Base-by-base conservation (phyloP, 441 rosid species). In the Eruca vesicaria region DNA sequence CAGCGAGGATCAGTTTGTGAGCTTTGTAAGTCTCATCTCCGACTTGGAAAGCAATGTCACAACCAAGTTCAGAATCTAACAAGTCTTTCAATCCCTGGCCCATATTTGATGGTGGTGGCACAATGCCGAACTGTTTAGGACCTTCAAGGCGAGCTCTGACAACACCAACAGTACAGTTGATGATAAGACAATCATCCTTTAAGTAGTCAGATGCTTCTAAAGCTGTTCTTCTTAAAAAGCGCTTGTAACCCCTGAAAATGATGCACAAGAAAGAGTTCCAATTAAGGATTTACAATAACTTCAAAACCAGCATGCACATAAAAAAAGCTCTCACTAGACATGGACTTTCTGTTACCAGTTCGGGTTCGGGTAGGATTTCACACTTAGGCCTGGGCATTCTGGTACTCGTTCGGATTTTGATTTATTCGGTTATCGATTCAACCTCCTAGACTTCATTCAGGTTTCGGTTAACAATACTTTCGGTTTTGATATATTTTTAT, bases 121-220 rank as follows among this genome's bases (percentile, higher is more conserved):
- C 58, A 70, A 94, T 86, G 35, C 80, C 78, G 77, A 81, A 88
- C 59, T 82, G 87, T 75, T 88, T 94, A 2, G 98, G 97, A 63
- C 89, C 90, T 75, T 92, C 92, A 6, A 82, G 82, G 59, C 87
- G 91, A 45, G 87, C 82, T 82, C 87, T 86, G 55, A 92, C 96
- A 57, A 88, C 96, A 6, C 97, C 97, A 77, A 90, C 97, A 31
- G 96, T 92, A 74, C 97, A 92, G 80, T 84, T 87, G 79, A 92
- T 79, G 69, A 88, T 35, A 45, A 92, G 87, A 73, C 94, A 85
- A 79, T 92, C 92, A 75, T 89, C 87, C 86, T 90, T 92, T 21
- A 92, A 69, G 77, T 70, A 92, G 61, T 92, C 93, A 61, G 96
- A 92, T 18, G 84, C 81, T 76, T 92, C 96, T 43, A 92, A 74